Evolutionary conservation across 441 rosid genomes (phyloP).

Genomic region (Erysimum pusillum): DNA sequence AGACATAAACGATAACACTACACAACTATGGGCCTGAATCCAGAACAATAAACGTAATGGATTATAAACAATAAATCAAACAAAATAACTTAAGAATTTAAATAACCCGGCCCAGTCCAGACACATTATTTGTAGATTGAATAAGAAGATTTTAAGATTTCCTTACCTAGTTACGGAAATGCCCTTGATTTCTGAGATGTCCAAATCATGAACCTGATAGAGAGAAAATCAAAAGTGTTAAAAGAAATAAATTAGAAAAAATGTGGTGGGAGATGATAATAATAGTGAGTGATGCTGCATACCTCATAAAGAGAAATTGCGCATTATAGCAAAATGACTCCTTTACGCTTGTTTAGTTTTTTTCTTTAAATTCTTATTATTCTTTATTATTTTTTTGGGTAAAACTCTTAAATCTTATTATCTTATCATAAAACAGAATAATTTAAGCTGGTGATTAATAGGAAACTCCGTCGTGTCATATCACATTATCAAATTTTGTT

Average conservation of each 20-base stretch:
- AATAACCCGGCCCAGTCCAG: not conserved
- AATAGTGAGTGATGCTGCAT: not conserved
- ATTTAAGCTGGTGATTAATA: not conserved
- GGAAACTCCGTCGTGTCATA: not conserved
- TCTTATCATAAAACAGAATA: not conserved
- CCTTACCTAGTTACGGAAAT: not conserved
- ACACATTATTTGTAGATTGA: not conserved
- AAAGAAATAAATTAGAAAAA: not conserved
- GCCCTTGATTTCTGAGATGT: not conserved
- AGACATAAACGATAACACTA: not conserved
- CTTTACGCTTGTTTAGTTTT: not conserved
- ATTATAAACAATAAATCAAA: not conserved
- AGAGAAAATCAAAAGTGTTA: not conserved
- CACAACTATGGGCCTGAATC: not conserved
- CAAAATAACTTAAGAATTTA: not conserved
- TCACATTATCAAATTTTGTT: not conserved
- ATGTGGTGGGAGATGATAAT: slow-evolving; percentile 4
- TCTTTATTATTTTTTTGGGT: too few relatives aligned
- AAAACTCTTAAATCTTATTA: too few relatives aligned
- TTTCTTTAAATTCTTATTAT: not conserved
- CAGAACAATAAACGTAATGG: not conserved
- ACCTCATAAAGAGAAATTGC: not conserved
- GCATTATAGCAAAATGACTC: not conserved
- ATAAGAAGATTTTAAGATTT: not conserved
- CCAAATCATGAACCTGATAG: not conserved